Evolutionary conservation across 306 rosid species (phyloP), one percentile per base, ranked within the genome.

Genomic region (Sesbania bispinosa): DNA sequence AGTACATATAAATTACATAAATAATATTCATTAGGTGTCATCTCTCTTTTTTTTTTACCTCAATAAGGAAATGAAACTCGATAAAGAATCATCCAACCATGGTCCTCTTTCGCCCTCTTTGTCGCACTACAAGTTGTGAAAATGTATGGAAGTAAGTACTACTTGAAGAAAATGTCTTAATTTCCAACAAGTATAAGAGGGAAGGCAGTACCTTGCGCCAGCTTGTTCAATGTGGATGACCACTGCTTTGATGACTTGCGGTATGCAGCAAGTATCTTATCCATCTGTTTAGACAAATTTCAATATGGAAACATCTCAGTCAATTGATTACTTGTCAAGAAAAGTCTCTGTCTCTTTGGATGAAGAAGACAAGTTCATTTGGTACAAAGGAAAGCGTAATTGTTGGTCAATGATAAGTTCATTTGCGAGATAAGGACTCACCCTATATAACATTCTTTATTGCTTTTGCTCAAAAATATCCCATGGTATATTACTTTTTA

Each of bases 31-130:
- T 48, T 65, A 18, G 11, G 26, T 33, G 42, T 21, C 66, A 8
- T 48, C 69, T 10, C 27, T 43, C 23, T 53, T 43, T 48, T 10
- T 24, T 53, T 39, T 52, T 11, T 21, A 76, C 75, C 50, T 26
- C 69, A 30, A 21, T 10, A 4, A 26, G 10, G 51, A 68, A 54
- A 14, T 55, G 57, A 69, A 63, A 51, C 55, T 52, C 11, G 39
- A 46, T 10, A 41, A 42, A 61, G 76, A 71, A 63, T 83, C 84
- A 91, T 77, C 96, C 98, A 73, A 93, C 89, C 98, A 93, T 93
- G 77, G 96, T 90, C 84, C 93, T 88, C 86, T 93, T 90, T 33
- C 93, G 86, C 60, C 98, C 94, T 81, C 96, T 85, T 78, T 90
- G 93, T 67, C 98, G 83, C 85, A 90, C 96, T 93, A 81, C 63